Conservation (phyloP, 345 rosid genomes). For the Conringia planisiliqua region DNA sequence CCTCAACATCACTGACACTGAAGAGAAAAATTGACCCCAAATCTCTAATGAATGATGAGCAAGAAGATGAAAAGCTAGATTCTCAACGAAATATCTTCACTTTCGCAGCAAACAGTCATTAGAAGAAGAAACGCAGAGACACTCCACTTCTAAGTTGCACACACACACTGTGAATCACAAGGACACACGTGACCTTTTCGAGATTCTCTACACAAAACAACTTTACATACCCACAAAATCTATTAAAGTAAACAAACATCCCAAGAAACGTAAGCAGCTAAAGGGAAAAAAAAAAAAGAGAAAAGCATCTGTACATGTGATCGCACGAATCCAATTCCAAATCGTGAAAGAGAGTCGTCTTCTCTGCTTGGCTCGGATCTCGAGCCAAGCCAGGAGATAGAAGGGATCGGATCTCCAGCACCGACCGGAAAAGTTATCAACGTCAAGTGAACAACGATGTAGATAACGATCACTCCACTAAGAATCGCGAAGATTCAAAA, state of each 20-base stretch:
- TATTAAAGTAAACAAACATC: not conserved
- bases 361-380: constrained; percentile 92
- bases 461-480: constrained; percentile 26
- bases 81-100: not conserved
- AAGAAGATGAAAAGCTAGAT: not conserved
- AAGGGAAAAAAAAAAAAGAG: not conserved
- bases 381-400: constrained; percentile 79
- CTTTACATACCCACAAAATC: not conserved
- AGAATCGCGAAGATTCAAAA: constrained; percentile 16
- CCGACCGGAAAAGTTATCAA: not conserved
- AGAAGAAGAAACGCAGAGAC: not conserved
- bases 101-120: constrained; percentile 20
- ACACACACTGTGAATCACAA: constrained; percentile 14
- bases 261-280: not conserved
- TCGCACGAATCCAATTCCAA: constrained; percentile 9
- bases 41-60: not conserved
- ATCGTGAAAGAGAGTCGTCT: constrained; percentile 39
- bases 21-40: not conserved
- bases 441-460: not conserved
- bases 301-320: not conserved
- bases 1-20: not conserved
- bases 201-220: not conserved
- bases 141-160: not conserved
- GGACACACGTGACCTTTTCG: not conserved
- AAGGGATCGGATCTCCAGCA: constrained; percentile 25